A percentile compares a stretch with the other conserved stretches of the same genome.
Evolutionary conservation across 2,329 filamentous ascomycete species (phyloP).

Genomic region (Ophiocordyceps unilateralis): DNA sequence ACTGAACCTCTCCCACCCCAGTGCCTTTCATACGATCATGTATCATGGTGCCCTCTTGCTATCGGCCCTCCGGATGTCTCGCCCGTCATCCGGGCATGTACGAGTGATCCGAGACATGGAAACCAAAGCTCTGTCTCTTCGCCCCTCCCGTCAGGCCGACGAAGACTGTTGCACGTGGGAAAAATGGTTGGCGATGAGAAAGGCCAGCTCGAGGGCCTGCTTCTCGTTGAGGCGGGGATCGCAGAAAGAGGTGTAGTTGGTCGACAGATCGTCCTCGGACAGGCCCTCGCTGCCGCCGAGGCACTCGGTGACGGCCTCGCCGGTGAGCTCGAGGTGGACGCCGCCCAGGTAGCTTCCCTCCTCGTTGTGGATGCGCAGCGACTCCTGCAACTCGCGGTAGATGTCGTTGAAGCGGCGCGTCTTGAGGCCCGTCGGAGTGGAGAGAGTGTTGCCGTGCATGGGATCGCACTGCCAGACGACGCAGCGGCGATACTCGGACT

Average conservation of each 20-base stretch:
- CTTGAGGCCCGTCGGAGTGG: conserved; percentile 66
- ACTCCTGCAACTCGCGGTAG: conserved; percentile 69
- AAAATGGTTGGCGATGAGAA: conserved; percentile 75
- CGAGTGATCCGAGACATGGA: no score
- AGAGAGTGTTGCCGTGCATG: conserved; percentile 76
- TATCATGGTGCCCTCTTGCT: no score
- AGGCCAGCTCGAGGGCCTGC: conserved; percentile 87
- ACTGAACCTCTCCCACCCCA: not conserved
- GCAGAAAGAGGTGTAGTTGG: conserved; percentile 92
- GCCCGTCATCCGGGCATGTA: no score
- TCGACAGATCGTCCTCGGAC: conserved; percentile 70
- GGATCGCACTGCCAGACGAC: conserved; percentile 98
- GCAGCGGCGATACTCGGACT: conserved; percentile 44
- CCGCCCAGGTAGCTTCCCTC: conserved; percentile 78
- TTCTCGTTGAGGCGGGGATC: conserved; percentile 94
- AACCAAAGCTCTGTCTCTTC: not conserved
- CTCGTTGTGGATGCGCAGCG: conserved; percentile 68
- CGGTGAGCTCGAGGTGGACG: conserved; percentile 87
- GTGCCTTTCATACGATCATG: no score
- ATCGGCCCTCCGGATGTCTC: no score
- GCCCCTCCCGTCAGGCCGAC: not conserved
- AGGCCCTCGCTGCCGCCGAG: conserved; percentile 77
- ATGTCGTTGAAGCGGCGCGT: conserved; percentile 85
- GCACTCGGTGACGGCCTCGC: conserved; percentile 92
- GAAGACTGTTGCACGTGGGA: conserved; percentile 17